Evolutionary conservation across 2,329 filamentous ascomycete species (phyloP), one percentile per base, ranked within the genome.

Genomic region (Arthrobotrys musiformis): DNA sequence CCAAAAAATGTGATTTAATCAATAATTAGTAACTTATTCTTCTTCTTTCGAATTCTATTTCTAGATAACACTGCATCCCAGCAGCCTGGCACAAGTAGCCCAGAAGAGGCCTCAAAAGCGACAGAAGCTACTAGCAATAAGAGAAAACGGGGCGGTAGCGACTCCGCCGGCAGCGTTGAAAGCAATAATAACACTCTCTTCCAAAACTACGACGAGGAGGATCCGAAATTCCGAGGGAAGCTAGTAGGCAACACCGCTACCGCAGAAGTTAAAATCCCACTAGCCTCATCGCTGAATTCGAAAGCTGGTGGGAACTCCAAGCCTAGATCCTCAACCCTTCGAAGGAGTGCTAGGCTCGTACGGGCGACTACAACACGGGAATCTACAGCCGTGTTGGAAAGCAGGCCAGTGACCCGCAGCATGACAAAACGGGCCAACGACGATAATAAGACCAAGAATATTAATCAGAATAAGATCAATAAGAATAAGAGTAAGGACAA

Each of bases 21-120:
- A 76, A 70, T 58, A 52, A 74, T 64, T 76, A 77, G 58, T 77
- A 77, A 77, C 70, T 77, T 40, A 77, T 73, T 67, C 15, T 40
- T 77, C 52, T n/a, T 56, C 60, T 60, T 54, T 44, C 61, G 17
- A 48, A 44, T 42, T 61, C 60, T 77, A 70, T 66, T 70, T 77
- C 72, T 77, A 77, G 73, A 70, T 44, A 67, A 52, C 28, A 63
- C 61, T 44, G 61, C 28, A 40, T 13, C 33, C 26, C 40, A 54
- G 37, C 73, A 70, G 52, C 24, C 66, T 46, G 42, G 60, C 66
- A 70, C 60, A 35, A 70, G 66, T 67, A 67, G 73, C 52, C 73
- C 73, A 33, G 73, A 76, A 66, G 64, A 66, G 13, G 42, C 58
- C n/a, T 68, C 72, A 48, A 69, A 62, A 56, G 54, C 44, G 52